A percentile compares a stretch with the other conserved stretches of the same genome.
Evolutionary conservation across 2,329 filamentous ascomycete genomes (phyloP).

Genomic region (Aureobasidium sp.): DNA sequence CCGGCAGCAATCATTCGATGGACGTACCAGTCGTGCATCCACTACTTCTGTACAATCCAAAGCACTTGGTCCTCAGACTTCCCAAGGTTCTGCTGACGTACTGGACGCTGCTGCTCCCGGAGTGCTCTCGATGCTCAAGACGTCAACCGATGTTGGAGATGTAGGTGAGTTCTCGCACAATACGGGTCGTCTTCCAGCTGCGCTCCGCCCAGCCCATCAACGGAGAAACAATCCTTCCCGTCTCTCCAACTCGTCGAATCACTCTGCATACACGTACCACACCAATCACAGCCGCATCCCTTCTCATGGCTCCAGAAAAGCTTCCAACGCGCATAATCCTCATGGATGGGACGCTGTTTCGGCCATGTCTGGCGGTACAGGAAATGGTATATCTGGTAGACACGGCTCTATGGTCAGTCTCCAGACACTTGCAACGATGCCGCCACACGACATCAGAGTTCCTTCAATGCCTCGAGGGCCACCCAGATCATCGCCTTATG

Average conservation of each 20-base stretch:
- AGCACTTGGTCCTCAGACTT: conserved; percentile 23
- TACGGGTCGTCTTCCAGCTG: conserved; percentile 31
- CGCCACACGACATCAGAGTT: conserved; percentile 35
- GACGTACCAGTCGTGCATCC: conserved; percentile 42
- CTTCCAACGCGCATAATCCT: conserved; percentile 31
- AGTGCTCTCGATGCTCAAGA: conserved; percentile 45
- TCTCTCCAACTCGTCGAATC: conserved; percentile 35
- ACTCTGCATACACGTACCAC: conserved; percentile 24
- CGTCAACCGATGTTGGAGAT: conserved; percentile 43
- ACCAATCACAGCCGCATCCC: conserved; percentile 25
- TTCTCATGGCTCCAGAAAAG: conserved; percentile 37
- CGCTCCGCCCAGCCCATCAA: conserved; percentile 31
- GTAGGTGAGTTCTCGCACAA: conserved; percentile 36
- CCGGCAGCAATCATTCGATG: conserved; percentile 38
- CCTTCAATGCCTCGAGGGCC: conserved; percentile 17
- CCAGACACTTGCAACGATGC: conserved; percentile 36
- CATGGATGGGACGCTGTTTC: conserved; percentile 35
- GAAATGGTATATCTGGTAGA: background rate
- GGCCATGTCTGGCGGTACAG: conserved; percentile 27
- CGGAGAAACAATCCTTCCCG: conserved; percentile 31
- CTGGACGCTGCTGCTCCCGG: conserved; percentile 31
- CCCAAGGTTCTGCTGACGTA: conserved; percentile 21
- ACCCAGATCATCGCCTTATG: background rate
- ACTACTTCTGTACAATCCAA: conserved; percentile 35
- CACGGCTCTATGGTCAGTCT: conserved; percentile 35